Base-by-base conservation (phyloP, 345 rosid species). In the Rubroshorea leprosula region DNA sequence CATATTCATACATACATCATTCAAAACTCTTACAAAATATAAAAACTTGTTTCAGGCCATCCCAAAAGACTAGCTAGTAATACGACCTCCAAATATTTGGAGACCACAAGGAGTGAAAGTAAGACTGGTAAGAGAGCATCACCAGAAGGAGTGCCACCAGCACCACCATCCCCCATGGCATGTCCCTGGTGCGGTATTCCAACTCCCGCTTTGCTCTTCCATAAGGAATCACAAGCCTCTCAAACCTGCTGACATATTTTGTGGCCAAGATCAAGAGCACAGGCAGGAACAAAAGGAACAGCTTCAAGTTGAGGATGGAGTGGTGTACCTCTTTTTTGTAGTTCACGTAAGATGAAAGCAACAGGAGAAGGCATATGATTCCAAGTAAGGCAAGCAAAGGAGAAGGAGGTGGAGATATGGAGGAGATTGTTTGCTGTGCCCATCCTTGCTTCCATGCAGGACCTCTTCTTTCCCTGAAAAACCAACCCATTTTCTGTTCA, bases 371-470 rank as follows among this genome's bases (percentile, higher is more conserved):
- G 60, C 78, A 55, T 20, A 85, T 78, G 45, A 88, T 88, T 31
- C 67, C 56, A 15, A 85, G 69, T 24, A 87, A 64, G 48, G 80
- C 62, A 35, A 87, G 58, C 23, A 85, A 58, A 20, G 78, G 80
- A n/a, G 76, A 57, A 25, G 96, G 90, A 35, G 97, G 96, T 15
- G 70, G 51, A 31, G 89, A 85, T 12, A 78, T 55, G 23, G 85
- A 71, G 11, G 78, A 23, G 15, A 90, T 60, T 41, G 82, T 69
- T 49, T 65, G 75, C 29, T 78, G 79, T 48, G 73, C 23, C 93
- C 90, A 85, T 22, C 83, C 86, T 24, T 65, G 77, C 64, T 83
- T 87, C 88, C 87, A 86, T 24, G 84, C 69, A 31, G 80, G 77
- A 10, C 91, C 95, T 47, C 86, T 73, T 69, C 71, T 86, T 50